Percentiles rank a stretch among this genome's conserved stretches.
phyloP scores from a whole-genome alignment of 345 rosid species.

The Eucalyptus tenuipes region DNA sequence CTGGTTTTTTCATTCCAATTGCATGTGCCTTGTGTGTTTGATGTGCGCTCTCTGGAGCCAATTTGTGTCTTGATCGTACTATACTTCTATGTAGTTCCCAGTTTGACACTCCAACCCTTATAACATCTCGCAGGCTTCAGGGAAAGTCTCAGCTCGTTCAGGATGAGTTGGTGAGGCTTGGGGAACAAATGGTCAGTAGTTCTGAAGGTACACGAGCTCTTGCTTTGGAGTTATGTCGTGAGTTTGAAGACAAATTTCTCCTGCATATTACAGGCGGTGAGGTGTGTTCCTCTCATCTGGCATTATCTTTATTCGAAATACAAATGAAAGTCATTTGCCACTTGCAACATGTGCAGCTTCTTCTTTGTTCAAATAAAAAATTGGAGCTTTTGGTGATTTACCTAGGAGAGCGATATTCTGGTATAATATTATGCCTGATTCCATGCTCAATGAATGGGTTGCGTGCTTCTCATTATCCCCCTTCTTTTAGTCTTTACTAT shows the following conservation, averaged over 20 bases:
- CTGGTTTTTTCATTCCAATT: neutral
- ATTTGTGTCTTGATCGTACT: neutral
- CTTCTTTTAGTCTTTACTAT: neutral
- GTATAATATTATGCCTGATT: neutral
- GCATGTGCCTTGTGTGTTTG: neutral
- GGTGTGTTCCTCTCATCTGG: constrained; percentile 23
- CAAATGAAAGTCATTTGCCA: neutral
- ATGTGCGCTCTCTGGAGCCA: neutral
- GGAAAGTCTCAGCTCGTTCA: constrained; percentile 84
- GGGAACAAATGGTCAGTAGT: constrained; percentile 74
- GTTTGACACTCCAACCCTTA: neutral
- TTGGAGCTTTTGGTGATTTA: neutral
- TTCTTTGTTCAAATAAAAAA: neutral
- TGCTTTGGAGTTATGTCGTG: constrained; percentile 98
- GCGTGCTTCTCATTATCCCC: neutral
- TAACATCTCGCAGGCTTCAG: constrained; percentile 54
- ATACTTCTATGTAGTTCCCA: neutral
- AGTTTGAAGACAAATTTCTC: constrained; percentile 97
- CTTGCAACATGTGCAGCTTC: neutral
- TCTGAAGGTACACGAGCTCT: constrained; percentile 94
- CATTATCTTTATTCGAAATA: neutral
- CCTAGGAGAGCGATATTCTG: neutral
- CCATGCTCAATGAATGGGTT: neutral
- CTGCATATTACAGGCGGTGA: constrained; percentile 84
- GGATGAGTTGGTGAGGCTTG: constrained; percentile 82